A percentile compares a stretch with the other conserved stretches of the same genome.
phyloP scores from a whole-genome alignment of 768 basidiomycete genomes.

The Hebeloma cylindrosporum region DNA sequence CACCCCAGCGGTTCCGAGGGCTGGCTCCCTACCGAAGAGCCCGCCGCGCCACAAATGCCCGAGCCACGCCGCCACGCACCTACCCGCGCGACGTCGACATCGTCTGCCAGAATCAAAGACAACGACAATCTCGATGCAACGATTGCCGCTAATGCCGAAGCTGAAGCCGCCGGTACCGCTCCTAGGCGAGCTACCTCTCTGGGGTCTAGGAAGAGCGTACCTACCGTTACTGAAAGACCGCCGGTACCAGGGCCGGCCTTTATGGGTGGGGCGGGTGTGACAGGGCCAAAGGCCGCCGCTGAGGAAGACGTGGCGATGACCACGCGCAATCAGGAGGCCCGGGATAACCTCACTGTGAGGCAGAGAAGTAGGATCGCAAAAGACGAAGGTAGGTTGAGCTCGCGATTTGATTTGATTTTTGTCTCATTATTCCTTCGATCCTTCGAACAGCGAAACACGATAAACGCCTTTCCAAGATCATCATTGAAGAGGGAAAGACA shows the following conservation, averaged over 20 bases:
- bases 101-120: too few species aligned
- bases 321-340: conserved; percentile 45
- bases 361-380: conserved; percentile 53
- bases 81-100: too few species aligned
- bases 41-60: neutral
- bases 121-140: too few species aligned
- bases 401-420: neutral
- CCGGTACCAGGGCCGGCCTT: conserved; percentile 42
- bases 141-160: conserved; percentile 3
- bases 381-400: conserved; percentile 44
- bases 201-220: conserved; percentile 32
- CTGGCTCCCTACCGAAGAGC: conserved; percentile 25
- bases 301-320: conserved; percentile 41
- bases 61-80: too few species aligned
- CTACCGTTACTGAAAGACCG: conserved; percentile 35
- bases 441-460: conserved; percentile 51
- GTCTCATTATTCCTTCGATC: neutral
- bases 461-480: conserved; percentile 63
- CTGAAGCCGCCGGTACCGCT: neutral
- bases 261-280: conserved; percentile 53
- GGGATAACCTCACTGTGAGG: conserved; percentile 46
- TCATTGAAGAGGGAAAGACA: conserved; percentile 65
- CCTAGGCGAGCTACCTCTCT: conserved; percentile 17
- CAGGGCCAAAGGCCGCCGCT: conserved; percentile 45
- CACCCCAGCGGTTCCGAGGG: conserved; percentile 29